Base-by-base conservation (phyloP, 768 basidiomycete species). In the Tulasnella sp. region DNA sequence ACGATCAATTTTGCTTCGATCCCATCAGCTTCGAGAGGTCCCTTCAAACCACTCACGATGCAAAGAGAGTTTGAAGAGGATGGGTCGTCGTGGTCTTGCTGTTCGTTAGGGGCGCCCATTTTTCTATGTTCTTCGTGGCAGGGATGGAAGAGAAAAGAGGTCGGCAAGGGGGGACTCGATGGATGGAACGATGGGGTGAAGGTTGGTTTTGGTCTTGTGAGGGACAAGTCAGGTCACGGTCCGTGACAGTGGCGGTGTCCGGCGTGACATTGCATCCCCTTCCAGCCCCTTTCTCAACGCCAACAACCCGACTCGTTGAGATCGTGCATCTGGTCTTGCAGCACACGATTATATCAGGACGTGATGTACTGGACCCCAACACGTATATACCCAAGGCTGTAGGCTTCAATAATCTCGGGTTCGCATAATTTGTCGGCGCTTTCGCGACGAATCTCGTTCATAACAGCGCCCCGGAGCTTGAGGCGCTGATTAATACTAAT, bases 181-280 rank as follows among this genome's bases (percentile, higher is more conserved):
- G 51, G 51, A 51, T 51, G 51, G 61, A 32, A 35, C 11, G 61
- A 29, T 9, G 23, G 32, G 15, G 3, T n/a, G 35, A 67, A 32
- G 57, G 15, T 3, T 61, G n/a, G 57, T 57, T 26, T 57, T 57
- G 55, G 55, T 11, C 55, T 57, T 26, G 26, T 16, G 29, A 67
- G 61, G 61, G 61, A 67, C 61, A 67, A 67, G 61, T 67, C 61
- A 67, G 32, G 61, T 67, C 61, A 67, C 61, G 61, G 23, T 35
- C n/a, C 32, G 61, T 67, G 32, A 67, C 61, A 16, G 61, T 67
- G 61, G 61, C 61, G 61, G 61, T 67, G 61, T 35, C 26, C 61
- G 61, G 61, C 61, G 61, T 67, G 32, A 67, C 61, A 35, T 0
- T 13, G 4, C 6, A 3, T 35, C 61, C 61, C 29, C 29, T 7